Conservation (phyloP, 306 rosid genomes). For the Dryas drummondii region DNA sequence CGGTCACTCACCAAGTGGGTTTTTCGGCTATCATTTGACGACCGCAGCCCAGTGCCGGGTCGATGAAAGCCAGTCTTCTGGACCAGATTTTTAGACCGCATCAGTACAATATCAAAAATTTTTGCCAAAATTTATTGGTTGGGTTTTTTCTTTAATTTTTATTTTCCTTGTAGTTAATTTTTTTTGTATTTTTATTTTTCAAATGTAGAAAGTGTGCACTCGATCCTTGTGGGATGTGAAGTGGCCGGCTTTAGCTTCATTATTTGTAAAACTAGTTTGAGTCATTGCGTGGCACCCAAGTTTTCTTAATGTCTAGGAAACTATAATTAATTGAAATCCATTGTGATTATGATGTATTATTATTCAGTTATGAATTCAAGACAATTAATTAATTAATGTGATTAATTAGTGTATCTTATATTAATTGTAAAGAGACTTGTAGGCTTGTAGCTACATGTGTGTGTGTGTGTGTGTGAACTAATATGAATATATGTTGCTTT, state of each 20-base stretch:
- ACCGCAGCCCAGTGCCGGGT: slow-evolving; percentile 42
- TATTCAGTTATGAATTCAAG: background rate
- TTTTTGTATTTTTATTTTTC: background rate
- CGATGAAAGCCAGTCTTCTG: slow-evolving; percentile 22
- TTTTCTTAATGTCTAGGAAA: slow-evolving; percentile 23
- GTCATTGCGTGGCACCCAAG: slow-evolving; percentile 22
- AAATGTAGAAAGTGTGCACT: slow-evolving; percentile 42
- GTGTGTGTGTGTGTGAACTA: slow-evolving; percentile 25
- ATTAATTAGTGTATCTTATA: background rate
- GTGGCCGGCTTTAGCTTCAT: slow-evolving; percentile 28
- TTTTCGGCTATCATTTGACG: slow-evolving; percentile 66
- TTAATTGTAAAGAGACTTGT: background rate
- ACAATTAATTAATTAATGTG: slow-evolving; percentile 3
- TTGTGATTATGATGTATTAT: slow-evolving; percentile 13
- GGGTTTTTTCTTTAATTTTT: background rate
- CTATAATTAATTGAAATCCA: slow-evolving; percentile 1
- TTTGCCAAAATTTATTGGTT: slow-evolving; percentile 32
- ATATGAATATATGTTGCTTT: slow-evolving; percentile 8
- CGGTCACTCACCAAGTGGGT: slow-evolving; percentile 69
- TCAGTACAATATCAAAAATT: background rate
- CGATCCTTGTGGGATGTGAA: slow-evolving; percentile 29
- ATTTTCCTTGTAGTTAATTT: background rate
- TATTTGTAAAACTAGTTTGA: slow-evolving; percentile 26
- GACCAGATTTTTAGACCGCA: too few relatives aligned
- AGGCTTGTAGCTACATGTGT: too few relatives aligned